Conservation (phyloP, 495 filamentous ascomycete species). For the Aspergillus nanangensis region DNA sequence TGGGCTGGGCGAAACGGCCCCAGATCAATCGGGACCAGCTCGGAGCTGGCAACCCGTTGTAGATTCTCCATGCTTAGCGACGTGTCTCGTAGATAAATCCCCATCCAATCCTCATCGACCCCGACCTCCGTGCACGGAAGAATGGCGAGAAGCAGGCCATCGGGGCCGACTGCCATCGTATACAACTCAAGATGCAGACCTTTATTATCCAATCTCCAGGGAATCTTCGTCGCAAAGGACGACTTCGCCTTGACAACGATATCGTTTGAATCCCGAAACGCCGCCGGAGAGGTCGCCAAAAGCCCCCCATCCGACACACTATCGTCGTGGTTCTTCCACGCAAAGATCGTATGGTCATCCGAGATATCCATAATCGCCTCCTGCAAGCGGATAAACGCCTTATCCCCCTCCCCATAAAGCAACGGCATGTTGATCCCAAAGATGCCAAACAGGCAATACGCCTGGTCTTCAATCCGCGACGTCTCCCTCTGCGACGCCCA, state of each 20-base stretch:
- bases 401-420: slow-evolving; percentile 33
- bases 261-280: slow-evolving; percentile 10
- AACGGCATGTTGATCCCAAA: slow-evolving; percentile 4
- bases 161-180: background rate
- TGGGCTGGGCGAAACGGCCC: background rate
- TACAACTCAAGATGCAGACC: slow-evolving; percentile 1
- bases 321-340: slow-evolving; percentile 7
- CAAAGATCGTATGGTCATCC: slow-evolving; percentile 18
- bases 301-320: slow-evolving; percentile 5
- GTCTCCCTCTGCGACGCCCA: background rate
- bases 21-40: background rate
- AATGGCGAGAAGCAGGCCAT: background rate
- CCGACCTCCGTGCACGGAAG: slow-evolving; percentile 3
- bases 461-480: background rate
- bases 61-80: slow-evolving; percentile 4
- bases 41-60: background rate
- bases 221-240: background rate
- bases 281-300: slow-evolving; percentile 8
- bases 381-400: slow-evolving; percentile 28
- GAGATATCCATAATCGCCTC: slow-evolving; percentile 21
- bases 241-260: background rate
- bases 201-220: slow-evolving; percentile 1
- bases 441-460: background rate
- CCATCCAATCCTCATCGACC: background rate
- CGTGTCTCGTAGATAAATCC: slow-evolving; percentile 4